Percentiles rank a stretch among this genome's conserved stretches.
Conservation (phyloP, 2,329 filamentous ascomycete species). For the Lomentospora prolificans region DNA sequence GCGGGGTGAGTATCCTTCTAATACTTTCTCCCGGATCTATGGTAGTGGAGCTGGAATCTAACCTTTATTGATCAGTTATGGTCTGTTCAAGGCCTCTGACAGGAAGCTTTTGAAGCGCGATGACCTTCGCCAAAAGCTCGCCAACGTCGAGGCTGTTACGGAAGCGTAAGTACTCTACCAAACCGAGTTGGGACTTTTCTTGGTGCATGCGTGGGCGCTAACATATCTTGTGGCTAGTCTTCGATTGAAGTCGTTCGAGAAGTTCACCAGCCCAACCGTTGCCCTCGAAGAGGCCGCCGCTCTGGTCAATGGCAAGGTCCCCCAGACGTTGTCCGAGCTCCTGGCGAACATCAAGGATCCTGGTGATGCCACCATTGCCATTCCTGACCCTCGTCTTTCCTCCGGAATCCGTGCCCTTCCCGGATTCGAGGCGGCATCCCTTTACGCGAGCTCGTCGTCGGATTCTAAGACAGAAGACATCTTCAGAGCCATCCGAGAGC, state of each 20-base stretch:
- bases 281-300: constrained; percentile 86
- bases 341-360: constrained; percentile 90
- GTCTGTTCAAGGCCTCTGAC: constrained; percentile 95
- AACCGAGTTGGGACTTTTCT: constrained; percentile 9
- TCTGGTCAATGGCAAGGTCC: constrained; percentile 89
- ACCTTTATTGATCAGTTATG: constrained; percentile 55
- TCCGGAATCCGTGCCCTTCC: constrained; percentile 89
- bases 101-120: constrained; percentile 94
- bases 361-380: constrained; percentile 91
- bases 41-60: neutral
- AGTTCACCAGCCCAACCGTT: constrained; percentile 87
- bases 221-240: constrained; percentile 41
- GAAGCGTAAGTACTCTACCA: constrained; percentile 56
- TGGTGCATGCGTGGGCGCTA: constrained; percentile 8
- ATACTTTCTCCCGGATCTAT: no score
- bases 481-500: constrained; percentile 87
- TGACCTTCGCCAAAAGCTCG: constrained; percentile 64
- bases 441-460: constrained; percentile 71
- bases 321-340: constrained; percentile 70
- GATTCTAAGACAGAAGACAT: constrained; percentile 65
- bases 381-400: constrained; percentile 86
- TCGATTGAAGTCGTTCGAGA: constrained; percentile 93
- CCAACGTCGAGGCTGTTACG: constrained; percentile 74
- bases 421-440: constrained; percentile 71
- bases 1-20: constrained; percentile 48